Evolutionary conservation across 169 alveolate genomes (phyloP), one percentile per base, ranked within the genome.

Genomic region (Plasmodium cynomolgi): DNA sequence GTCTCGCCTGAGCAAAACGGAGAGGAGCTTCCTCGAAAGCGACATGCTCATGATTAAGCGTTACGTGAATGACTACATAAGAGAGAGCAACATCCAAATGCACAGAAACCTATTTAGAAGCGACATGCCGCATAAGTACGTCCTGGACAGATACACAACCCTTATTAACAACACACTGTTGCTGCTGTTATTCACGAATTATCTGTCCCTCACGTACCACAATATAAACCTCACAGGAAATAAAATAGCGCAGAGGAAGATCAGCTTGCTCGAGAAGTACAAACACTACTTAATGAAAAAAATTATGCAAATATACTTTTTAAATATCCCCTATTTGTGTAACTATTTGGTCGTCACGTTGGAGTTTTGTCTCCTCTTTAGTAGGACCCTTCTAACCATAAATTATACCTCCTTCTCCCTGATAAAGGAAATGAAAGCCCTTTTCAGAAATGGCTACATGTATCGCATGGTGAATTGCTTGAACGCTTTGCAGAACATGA

Each of bases 321-420:
- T 88, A 80, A 88, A 88, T 34, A 62, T 88, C 4, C 90, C 94
- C 2, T 88, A 88, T 33, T 77, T 88, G 50, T 88, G 94, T 44
- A 80, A 88, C 58, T 88, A 88, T 41, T 41, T 88, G 54, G 41
- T 88, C 4, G 90, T 88, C 13, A 54, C 74, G 0, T 58, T 88
- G 50, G 90, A 88, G 20, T 88, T 88, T 62, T 88, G 62, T 54
- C 29, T 58, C 31, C 44, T 56, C 73, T 88, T 88, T 31, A 68
- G 94, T 31, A 68, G 73, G 37, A 15, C 94, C 2, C 50, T 47
- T 31, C 50, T 88, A 11, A 39, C 79, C 26, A 0, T 88, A 62
- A 88, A 88, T 88, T 88, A 44, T 62, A 29, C 29, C 31, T 62
- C 44, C 9, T 81, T 23, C 47, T 29, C 20, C 3, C 13, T 88